A percentile compares a stretch with the other conserved stretches of the same genome.
Evolutionary conservation across 257 asterid species (phyloP).

Genomic region (Solanum stenotomum): DNA sequence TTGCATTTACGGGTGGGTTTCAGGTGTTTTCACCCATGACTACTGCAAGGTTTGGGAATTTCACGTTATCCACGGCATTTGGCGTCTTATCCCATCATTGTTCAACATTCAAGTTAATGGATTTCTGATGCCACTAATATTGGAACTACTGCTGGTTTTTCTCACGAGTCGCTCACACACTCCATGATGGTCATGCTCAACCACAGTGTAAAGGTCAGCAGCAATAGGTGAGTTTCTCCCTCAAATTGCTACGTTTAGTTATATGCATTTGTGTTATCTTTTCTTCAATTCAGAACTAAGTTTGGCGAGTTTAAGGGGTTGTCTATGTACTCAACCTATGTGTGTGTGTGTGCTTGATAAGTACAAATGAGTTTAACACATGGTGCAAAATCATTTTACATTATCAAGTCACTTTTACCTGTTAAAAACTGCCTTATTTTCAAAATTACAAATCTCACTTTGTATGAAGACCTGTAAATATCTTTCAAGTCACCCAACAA

Average conservation of each 20-base stretch:
- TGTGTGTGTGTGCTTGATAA: neutral
- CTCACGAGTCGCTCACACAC: constrained; percentile 38
- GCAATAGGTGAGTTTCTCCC: constrained; percentile 57
- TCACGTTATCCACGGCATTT: constrained; percentile 28
- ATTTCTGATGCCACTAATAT: constrained; percentile 35
- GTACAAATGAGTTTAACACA: neutral
- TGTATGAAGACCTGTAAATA: neutral
- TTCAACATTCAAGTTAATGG: constrained; percentile 39
- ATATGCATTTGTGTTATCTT: constrained; percentile 52
- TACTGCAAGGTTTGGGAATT: constrained; percentile 34
- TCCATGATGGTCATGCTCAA: constrained; percentile 45
- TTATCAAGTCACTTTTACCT: neutral
- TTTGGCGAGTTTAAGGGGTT: neutral
- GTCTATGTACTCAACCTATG: neutral
- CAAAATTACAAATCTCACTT: neutral
- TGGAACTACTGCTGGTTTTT: constrained; percentile 57
- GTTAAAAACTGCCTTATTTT: neutral
- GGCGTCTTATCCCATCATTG: constrained; percentile 31
- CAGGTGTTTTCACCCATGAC: constrained; percentile 20
- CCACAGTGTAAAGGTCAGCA: constrained; percentile 47
- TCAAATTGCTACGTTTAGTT: constrained; percentile 48
- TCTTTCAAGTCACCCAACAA: neutral
- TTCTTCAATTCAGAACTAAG: constrained; percentile 47
- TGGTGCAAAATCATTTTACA: neutral
- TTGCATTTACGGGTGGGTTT: constrained; percentile 20